Evolutionary conservation across 2,329 filamentous ascomycete species (phyloP).

Genomic region (Aureobasidium sp.): DNA sequence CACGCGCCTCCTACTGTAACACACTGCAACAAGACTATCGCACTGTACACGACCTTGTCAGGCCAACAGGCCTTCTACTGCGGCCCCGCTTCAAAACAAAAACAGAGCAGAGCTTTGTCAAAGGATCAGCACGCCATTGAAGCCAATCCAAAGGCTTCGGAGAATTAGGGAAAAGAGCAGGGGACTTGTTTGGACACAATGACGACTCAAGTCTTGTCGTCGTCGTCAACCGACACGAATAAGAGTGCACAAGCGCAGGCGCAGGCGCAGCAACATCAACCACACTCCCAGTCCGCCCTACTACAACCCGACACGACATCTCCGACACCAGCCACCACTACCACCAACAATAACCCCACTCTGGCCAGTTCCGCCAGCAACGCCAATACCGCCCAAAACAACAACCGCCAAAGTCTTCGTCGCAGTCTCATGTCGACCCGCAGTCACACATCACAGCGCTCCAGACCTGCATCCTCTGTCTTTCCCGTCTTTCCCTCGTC

Average conservation of each 20-base stretch:
- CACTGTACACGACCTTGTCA: background rate
- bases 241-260: slow-evolving; percentile 2
- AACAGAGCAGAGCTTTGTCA: slow-evolving; percentile 4
- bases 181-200: slow-evolving; percentile 2
- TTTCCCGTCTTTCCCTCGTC: slow-evolving; percentile 81
- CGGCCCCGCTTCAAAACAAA: background rate
- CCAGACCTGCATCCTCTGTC: slow-evolving; percentile 32
- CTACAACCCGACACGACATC: slow-evolving; percentile 9
- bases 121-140: background rate
- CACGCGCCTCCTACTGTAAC: background rate
- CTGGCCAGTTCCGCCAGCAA: background rate
- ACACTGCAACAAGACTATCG: background rate
- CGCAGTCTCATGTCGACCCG: slow-evolving; percentile 12
- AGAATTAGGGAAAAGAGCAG: slow-evolving; percentile 13
- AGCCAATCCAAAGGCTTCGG: slow-evolving; percentile 2
- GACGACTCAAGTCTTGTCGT: slow-evolving; percentile 6
- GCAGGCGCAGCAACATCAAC: background rate
- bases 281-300: background rate
- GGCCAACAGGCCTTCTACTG: background rate
- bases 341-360: background rate
- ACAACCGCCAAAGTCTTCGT: slow-evolving; percentile 6
- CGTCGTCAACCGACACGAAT: background rate
- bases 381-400: slow-evolving; percentile 1
- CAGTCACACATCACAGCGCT: slow-evolving; percentile 11
- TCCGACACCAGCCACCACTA: background rate